Base-by-base conservation (phyloP, 495 filamentous ascomycete genomes). In the Neurospora terricola region DNA sequence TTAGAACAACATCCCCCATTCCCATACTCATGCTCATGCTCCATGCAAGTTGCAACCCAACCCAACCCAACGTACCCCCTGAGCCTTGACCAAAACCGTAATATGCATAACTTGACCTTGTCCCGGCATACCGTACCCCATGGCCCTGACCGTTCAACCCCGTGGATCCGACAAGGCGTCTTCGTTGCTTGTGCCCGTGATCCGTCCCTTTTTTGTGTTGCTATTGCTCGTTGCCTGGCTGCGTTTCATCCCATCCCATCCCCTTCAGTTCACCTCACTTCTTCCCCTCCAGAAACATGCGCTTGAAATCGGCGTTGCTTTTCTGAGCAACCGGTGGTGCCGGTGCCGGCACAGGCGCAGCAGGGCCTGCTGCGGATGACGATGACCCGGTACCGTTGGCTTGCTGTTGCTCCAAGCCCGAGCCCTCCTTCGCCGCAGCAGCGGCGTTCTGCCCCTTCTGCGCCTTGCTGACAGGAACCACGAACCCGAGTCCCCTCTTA, bases 251-350 rank as follows among this genome's bases (percentile, higher is more conserved):
- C 4, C 48, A 27, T 18, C 16, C 42, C 3, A 21, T 45, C 18
- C 3, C 42, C 18, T 21, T 21, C 16, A 48, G 5, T 14, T 8
- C 11, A 12, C n/a, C n/a, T 54, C 21, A 66, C 70, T 68, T 27
- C 7, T 23, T 68, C 0, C 74, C 34, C 18, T 72, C 75, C 40
- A 90, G 72, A 77, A 95, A 90, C 90, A 97, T 88, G 43, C 87
- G 88, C 77, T 90, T 92, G 82, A 97, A 97, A 83, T 97, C 94
- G 69, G 91, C 91, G 83, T 98, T 97, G 79, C 87, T 94, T 87
- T 94, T 95, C 27, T 71, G 69, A 5, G 68, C 72, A 72, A 80
- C 85, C 70, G 75, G 72, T 73, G 72, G 74, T 72, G 68, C 78
- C 75, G 9, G 71, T 71, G 69, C 73, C 43, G 71, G 76, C 18